phyloP scores from a whole-genome alignment of 176 grass and related monocot genomes.

The Areca catechu region DNA sequence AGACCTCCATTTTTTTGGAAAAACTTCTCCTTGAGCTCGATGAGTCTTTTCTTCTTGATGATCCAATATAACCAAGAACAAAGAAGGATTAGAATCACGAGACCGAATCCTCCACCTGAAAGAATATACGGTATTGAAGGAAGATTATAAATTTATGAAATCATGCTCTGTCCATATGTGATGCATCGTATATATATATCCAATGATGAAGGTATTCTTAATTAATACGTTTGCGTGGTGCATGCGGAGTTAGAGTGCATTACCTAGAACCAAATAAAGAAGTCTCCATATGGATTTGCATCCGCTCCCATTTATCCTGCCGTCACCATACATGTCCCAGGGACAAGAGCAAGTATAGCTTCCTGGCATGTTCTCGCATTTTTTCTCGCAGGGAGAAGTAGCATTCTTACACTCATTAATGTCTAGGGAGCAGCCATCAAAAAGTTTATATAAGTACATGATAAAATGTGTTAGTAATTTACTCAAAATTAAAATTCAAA shows the following conservation, averaged over 20 bases:
- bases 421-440: neutral
- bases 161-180: too few relatives aligned
- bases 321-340: constrained; percentile 9
- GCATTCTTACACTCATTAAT: neutral
- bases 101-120: neutral
- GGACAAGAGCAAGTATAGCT: neutral
- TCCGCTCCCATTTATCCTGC: neutral
- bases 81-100: neutral
- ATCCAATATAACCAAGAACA: neutral
- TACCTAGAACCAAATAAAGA: neutral
- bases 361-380: neutral
- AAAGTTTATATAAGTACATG: too few relatives aligned
- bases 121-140: neutral
- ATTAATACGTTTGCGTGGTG: too few relatives aligned
- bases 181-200: too few relatives aligned
- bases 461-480: too few relatives aligned
- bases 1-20: neutral
- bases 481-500: too few relatives aligned
- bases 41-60: neutral
- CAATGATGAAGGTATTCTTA: too few relatives aligned
- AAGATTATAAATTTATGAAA: too few relatives aligned
- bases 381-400: neutral
- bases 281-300: neutral
- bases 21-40: neutral
- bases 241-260: neutral